A percentile compares a stretch with the other conserved stretches of the same genome.
phyloP scores from a whole-genome alignment of 2,329 filamentous ascomycete species.

The Colletotrichum camelliae region DNA sequence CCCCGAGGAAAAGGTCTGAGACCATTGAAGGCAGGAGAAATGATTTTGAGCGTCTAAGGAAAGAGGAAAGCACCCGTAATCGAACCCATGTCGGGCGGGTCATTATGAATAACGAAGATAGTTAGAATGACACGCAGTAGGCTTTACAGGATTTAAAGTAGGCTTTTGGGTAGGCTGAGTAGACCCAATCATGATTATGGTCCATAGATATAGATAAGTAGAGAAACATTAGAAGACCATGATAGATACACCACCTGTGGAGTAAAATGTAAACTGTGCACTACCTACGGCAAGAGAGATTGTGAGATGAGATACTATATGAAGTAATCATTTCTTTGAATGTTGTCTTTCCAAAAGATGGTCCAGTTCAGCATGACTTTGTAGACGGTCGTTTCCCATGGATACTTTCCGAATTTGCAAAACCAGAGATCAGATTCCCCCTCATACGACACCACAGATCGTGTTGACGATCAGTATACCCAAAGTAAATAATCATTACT shows the following conservation, averaged over 20 bases:
- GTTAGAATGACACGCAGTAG: background rate
- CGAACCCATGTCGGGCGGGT: rapidly evolving
- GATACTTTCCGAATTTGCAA: background rate
- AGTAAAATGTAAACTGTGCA: background rate
- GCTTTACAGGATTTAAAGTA: background rate
- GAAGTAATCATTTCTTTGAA: background rate
- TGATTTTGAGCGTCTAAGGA: rapidly evolving
- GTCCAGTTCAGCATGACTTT: background rate
- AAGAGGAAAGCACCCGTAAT: background rate
- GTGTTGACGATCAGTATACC: background rate
- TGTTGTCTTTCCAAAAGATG: background rate
- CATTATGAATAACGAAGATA: background rate
- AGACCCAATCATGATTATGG: rapidly evolving
- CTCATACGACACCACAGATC: background rate
- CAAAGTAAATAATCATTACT: background rate
- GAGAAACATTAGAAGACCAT: background rate
- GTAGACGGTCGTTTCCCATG: background rate
- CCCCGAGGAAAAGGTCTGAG: background rate
- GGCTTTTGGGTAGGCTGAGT: background rate
- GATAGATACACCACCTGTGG: background rate
- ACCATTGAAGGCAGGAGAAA: rapidly evolving
- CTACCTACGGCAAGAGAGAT: background rate
- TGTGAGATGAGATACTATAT: background rate
- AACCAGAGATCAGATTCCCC: background rate
- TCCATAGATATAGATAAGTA: background rate